phyloP scores from a whole-genome alignment of 805 yeast genomes.

The Spathaspora boniae region DNA sequence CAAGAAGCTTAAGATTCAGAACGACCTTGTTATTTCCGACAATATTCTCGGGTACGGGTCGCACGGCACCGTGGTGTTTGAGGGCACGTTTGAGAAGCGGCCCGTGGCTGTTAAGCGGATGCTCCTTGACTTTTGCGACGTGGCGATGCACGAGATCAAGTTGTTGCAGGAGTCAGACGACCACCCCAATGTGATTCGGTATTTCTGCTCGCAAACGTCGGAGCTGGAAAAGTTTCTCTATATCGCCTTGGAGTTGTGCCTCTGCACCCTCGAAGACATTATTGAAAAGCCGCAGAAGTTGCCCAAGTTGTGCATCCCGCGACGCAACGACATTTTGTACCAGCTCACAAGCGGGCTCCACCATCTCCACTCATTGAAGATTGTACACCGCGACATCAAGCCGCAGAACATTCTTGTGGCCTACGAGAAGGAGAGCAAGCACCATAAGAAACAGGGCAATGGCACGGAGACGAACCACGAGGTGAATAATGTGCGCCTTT shows the following conservation, averaged over 20 bases:
- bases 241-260: conserved; percentile 90
- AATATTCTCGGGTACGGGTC: conserved; percentile 91
- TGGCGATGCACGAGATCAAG: conserved; percentile 88
- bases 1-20: conserved; percentile 40
- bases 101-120: conserved; percentile 96
- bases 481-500: conserved; percentile 46
- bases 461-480: conserved; percentile 7
- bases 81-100: conserved; percentile 85
- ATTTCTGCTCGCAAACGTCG: conserved; percentile 88
- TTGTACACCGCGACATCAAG: conserved; percentile 91
- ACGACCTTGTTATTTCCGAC: conserved; percentile 61
- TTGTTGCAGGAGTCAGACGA: conserved; percentile 91
- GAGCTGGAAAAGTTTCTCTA: conserved; percentile 71
- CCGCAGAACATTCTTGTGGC: conserved; percentile 92
- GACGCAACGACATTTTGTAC: conserved; percentile 30
- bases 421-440: conserved; percentile 47
- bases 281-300: conserved; percentile 52
- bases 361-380: conserved; percentile 83
- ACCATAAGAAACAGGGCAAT: neutral
- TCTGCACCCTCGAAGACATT: conserved; percentile 83
- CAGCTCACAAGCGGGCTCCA: conserved; percentile 84
- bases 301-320: conserved; percentile 26
- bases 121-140: conserved; percentile 88
- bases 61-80: conserved; percentile 92
- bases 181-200: conserved; percentile 91